Conservation (phyloP, 495 filamentous ascomycete genomes). For the Lasiosphaeria miniovina region DNA sequence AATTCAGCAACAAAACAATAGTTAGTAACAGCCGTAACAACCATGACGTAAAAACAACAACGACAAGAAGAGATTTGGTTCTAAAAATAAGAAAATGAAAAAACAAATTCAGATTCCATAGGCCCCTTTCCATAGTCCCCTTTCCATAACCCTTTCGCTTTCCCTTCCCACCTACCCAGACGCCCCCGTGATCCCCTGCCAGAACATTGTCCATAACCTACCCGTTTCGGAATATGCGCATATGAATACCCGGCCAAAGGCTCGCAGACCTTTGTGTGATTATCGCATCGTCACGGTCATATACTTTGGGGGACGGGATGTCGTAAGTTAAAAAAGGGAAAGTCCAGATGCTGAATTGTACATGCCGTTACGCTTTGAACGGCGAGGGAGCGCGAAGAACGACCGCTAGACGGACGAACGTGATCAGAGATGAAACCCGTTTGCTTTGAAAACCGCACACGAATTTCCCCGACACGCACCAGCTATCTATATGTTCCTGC, state of each 20-base stretch:
- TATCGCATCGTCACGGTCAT: conserved; percentile 9
- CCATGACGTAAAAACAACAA: too few relatives aligned
- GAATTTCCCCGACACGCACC: conserved; percentile 16
- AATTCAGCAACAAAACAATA: too few relatives aligned
- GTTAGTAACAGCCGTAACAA: too few relatives aligned
- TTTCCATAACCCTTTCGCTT: too few relatives aligned
- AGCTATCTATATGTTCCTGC: conserved; percentile 34
- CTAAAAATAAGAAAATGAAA: too few relatives aligned
- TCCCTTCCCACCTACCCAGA: not conserved
- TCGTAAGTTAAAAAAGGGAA: not conserved
- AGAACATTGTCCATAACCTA: not conserved
- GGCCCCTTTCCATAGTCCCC: too few relatives aligned
- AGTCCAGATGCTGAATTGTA: conserved; percentile 8
- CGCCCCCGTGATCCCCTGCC: not conserved
- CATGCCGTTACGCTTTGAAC: conserved; percentile 4
- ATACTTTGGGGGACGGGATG: not conserved
- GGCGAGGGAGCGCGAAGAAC: not conserved
- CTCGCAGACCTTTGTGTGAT: not conserved
- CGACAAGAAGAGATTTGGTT: too few relatives aligned
- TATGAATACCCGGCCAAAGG: not conserved
- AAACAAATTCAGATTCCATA: too few relatives aligned
- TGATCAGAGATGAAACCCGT: conserved; percentile 12
- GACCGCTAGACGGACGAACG: conserved; percentile 6
- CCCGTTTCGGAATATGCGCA: not conserved
- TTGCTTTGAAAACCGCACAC: conserved; percentile 19